Percentiles rank a stretch among this genome's conserved stretches.
Evolutionary conservation across 2,329 filamentous ascomycete species (phyloP).

Genomic region (Diplodia mutila): DNA sequence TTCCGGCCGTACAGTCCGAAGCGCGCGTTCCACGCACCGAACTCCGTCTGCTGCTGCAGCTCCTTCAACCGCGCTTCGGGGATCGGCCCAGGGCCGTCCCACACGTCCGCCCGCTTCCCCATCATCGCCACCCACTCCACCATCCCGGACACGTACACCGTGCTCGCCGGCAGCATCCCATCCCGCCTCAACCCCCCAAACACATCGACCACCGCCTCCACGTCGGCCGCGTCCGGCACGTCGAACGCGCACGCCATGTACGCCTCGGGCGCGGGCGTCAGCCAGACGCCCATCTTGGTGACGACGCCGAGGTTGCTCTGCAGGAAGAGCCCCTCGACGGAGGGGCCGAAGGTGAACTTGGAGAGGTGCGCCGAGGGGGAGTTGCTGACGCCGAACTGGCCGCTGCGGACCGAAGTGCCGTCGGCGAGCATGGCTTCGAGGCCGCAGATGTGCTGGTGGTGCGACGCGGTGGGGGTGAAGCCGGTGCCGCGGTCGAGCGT

Average conservation of each 20-base stretch:
- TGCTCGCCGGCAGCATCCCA: slow-evolving; percentile 49
- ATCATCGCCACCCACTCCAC: slow-evolving; percentile 48
- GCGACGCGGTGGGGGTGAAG: slow-evolving; percentile 47
- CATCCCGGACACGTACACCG: slow-evolving; percentile 47
- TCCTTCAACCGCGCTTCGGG: slow-evolving; percentile 46
- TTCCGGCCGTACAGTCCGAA: slow-evolving; percentile 40
- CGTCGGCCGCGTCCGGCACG: slow-evolving; percentile 54
- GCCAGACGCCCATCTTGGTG: slow-evolving; percentile 57
- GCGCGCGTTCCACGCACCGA: slow-evolving; percentile 54
- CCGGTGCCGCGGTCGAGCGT: slow-evolving; percentile 35
- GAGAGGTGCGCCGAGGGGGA: slow-evolving; percentile 35
- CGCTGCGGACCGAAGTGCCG: slow-evolving; percentile 44
- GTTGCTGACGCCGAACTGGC: slow-evolving; percentile 46
- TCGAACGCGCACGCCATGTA: slow-evolving; percentile 51
- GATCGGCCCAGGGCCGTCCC: slow-evolving; percentile 37
- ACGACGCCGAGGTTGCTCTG: slow-evolving; percentile 43
- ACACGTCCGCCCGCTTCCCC: slow-evolving; percentile 41
- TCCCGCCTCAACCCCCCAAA: slow-evolving; percentile 48
- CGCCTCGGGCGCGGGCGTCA: slow-evolving; percentile 58
- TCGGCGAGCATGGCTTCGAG: slow-evolving; percentile 50
- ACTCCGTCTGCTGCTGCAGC: slow-evolving; percentile 45
- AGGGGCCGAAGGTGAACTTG: slow-evolving; percentile 43
- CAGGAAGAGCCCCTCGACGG: slow-evolving; percentile 43
- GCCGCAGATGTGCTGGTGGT: slow-evolving; percentile 51
- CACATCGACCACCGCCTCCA: slow-evolving; percentile 53